Percentiles rank a stretch among this genome's conserved stretches.
phyloP scores from a whole-genome alignment of 2,329 filamentous ascomycete species.

The Xylaria sp. region DNA sequence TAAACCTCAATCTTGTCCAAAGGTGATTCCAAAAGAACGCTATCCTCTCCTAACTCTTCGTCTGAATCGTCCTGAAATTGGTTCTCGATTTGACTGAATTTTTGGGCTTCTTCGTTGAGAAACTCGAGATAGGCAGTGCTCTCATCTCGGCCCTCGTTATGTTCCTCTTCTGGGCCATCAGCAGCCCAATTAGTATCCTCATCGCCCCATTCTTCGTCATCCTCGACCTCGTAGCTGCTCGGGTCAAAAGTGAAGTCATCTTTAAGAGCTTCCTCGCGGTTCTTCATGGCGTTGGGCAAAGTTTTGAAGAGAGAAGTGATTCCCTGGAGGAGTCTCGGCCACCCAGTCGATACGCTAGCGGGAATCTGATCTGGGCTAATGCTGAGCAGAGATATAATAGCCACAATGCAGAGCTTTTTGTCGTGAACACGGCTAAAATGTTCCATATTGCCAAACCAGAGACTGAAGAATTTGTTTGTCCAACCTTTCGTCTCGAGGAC shows the following conservation, averaged over 20 bases:
- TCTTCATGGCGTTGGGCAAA: slow-evolving; percentile 84
- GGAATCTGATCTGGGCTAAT: slow-evolving; percentile 83
- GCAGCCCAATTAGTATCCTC: slow-evolving; percentile 82
- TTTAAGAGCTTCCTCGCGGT: slow-evolving; percentile 88
- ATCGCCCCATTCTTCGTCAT: slow-evolving; percentile 82
- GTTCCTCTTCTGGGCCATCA: slow-evolving; percentile 71
- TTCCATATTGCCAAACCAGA: slow-evolving; percentile 97
- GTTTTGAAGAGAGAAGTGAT: slow-evolving; percentile 92
- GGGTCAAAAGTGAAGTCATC: slow-evolving; percentile 81
- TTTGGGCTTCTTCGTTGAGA: slow-evolving; percentile 90
- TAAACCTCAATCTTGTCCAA: slow-evolving; percentile 97
- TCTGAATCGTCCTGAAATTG: slow-evolving; percentile 68
- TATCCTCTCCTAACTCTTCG: slow-evolving; percentile 91
- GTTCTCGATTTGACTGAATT: slow-evolving; percentile 71
- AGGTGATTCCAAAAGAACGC: slow-evolving; percentile 88
- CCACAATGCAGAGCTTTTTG: slow-evolving; percentile 97
- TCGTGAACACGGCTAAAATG: slow-evolving; percentile 93
- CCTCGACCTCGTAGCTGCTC: slow-evolving; percentile 64
- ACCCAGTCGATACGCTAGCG: slow-evolving; percentile 90
- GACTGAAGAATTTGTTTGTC: slow-evolving; percentile 99
- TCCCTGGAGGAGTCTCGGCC: slow-evolving; percentile 87
- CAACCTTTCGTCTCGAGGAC: slow-evolving; percentile 89
- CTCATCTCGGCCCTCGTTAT: slow-evolving; percentile 79
- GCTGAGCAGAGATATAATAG: slow-evolving; percentile 84
- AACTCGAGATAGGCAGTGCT: slow-evolving; percentile 95